Conservation (phyloP, 495 filamentous ascomycete species). For the Tuber magnatum region DNA sequence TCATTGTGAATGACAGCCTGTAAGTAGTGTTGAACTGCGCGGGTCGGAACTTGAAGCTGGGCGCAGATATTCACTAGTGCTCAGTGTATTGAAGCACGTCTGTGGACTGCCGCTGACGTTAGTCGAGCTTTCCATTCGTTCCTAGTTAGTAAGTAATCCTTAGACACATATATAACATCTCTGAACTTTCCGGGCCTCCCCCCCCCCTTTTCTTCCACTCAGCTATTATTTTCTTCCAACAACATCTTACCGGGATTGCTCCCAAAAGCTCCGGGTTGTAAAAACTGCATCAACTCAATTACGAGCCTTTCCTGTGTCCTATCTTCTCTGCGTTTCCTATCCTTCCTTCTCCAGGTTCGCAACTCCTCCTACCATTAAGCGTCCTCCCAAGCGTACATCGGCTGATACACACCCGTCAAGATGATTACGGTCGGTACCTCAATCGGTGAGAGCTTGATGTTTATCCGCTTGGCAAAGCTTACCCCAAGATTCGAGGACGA, state of each 20-base stretch:
- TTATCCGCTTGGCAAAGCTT: not conserved
- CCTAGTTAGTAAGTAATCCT: not conserved
- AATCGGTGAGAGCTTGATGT: not conserved
- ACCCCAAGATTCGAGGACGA: not conserved
- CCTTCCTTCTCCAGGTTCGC: not conserved
- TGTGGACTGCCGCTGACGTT: not conserved
- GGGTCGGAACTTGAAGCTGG: not conserved
- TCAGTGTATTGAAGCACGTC: not conserved
- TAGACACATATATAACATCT: not conserved
- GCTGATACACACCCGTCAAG: not conserved
- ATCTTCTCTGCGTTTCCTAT: not conserved
- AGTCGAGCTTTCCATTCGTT: not conserved
- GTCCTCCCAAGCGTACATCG: not conserved
- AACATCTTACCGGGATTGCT: not conserved
- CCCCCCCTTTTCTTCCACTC: not conserved
- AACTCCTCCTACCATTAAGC: not conserved
- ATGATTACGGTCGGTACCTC: not conserved
- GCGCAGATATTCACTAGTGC: not conserved
- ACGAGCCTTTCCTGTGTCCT: not conserved
- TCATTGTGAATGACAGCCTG: not conserved
- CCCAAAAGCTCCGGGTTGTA: not conserved
- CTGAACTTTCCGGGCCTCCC: not conserved
- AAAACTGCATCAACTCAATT: not conserved
- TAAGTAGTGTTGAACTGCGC: not conserved
- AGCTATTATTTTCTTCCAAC: not conserved